phyloP scores from a whole-genome alignment of 257 asterid genomes.

The Coffea canephora region DNA sequence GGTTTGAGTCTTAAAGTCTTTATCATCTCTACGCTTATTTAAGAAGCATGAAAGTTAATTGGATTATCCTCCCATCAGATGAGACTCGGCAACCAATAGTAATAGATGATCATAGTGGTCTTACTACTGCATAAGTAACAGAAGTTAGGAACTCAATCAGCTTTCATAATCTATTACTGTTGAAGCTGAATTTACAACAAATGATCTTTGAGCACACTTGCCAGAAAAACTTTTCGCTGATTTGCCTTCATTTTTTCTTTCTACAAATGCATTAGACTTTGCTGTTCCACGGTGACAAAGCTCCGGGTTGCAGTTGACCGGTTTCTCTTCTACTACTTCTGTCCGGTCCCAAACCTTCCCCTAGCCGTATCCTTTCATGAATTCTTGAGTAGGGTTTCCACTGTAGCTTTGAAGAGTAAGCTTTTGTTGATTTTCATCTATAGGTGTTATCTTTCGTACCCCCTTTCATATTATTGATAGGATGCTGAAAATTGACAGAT shows the following conservation, averaged over 20 bases:
- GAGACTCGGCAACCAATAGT: too few species aligned
- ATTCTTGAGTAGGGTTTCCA: background rate
- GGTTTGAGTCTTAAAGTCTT: background rate
- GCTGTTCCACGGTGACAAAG: constrained; percentile 55
- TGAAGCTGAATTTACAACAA: background rate
- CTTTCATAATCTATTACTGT: too few species aligned
- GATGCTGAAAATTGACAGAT: background rate
- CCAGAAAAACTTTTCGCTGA: constrained; percentile 18
- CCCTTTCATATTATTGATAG: background rate
- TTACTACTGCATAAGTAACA: too few species aligned
- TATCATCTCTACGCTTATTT: too few species aligned
- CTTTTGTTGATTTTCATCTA: background rate
- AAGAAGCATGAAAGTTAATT: too few species aligned
- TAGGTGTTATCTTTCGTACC: background rate
- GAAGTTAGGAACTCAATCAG: too few species aligned
- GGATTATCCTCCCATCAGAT: too few species aligned
- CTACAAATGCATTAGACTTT: constrained; percentile 38
- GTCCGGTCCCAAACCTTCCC: background rate
- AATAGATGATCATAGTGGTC: too few species aligned
- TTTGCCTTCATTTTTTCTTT: constrained; percentile 21
- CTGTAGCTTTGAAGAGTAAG: background rate
- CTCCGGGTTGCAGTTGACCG: constrained; percentile 15
- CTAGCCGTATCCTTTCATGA: background rate
- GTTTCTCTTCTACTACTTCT: constrained; percentile 16
- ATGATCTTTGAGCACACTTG: background rate